Conservation (phyloP, 441 rosid species). For the Hura crepitans region DNA sequence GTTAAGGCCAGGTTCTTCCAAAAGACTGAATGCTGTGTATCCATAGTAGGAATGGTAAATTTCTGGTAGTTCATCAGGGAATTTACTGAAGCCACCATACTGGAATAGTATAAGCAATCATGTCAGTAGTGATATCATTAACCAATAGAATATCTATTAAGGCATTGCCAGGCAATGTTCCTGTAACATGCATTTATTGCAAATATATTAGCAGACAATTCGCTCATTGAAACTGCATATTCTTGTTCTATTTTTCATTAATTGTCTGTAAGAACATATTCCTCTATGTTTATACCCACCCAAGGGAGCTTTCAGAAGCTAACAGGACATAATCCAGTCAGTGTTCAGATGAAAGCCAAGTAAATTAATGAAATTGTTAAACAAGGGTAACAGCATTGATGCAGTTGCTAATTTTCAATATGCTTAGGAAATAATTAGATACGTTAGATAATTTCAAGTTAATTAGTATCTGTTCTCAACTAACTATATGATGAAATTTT, state of each 20-base stretch:
- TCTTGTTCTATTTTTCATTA: background rate
- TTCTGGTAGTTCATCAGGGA: slow-evolving; percentile 59
- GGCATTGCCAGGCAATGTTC: background rate
- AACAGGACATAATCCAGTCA: background rate
- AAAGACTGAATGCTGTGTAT: slow-evolving; percentile 70
- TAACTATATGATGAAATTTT: background rate
- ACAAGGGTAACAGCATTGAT: background rate
- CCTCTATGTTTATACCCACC: background rate
- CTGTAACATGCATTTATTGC: background rate
- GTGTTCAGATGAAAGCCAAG: background rate
- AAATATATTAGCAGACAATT: background rate
- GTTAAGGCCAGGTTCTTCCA: slow-evolving; percentile 71
- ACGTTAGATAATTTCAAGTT: background rate
- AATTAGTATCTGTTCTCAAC: background rate
- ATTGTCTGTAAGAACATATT: background rate
- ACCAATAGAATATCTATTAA: background rate
- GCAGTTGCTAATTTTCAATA: background rate
- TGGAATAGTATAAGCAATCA: slow-evolving; percentile 29
- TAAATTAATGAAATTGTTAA: background rate
- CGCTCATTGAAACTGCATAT: background rate
- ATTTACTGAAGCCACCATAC: slow-evolving; percentile 89
- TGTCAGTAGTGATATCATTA: background rate
- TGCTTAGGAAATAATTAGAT: background rate
- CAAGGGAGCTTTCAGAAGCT: background rate
- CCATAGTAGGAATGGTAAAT: slow-evolving; percentile 87